phyloP scores from a whole-genome alignment of 192 early-diverging fungal genomes.

The Umbelopsis ramanniana region DNA sequence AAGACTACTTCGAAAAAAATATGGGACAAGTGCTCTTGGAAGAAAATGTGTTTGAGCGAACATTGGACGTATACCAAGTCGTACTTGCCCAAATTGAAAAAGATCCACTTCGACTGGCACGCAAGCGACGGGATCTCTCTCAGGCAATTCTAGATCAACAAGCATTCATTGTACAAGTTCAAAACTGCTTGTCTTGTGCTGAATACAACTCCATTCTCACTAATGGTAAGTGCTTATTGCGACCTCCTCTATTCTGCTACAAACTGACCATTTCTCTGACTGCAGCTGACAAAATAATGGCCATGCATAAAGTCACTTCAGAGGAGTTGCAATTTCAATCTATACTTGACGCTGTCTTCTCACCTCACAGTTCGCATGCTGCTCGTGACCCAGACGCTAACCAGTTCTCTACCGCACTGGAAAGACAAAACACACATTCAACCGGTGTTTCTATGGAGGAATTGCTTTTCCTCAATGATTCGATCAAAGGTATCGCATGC shows the following conservation, averaged over 20 bases:
- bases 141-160: not conserved
- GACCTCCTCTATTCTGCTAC: not conserved
- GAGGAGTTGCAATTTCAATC: too few relatives aligned
- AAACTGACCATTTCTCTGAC: not conserved
- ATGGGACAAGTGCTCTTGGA: not conserved
- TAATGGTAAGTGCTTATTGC: not conserved
- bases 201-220: not conserved
- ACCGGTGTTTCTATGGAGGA: too few relatives aligned
- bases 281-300: not conserved
- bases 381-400: too few relatives aligned
- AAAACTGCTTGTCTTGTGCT: not conserved
- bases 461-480: too few relatives aligned
- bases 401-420: too few relatives aligned
- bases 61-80: constrained; percentile 5
- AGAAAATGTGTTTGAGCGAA: not conserved
- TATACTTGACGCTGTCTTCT: not conserved
- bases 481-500: not conserved
- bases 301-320: too few relatives aligned
- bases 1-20: not conserved
- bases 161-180: not conserved
- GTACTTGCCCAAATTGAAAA: not conserved
- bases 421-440: too few relatives aligned
- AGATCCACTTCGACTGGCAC: not conserved
- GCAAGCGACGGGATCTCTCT: not conserved
- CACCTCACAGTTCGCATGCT: not conserved